phyloP scores from a whole-genome alignment of 768 basidiomycete genomes.

The Ramaria sp. region DNA sequence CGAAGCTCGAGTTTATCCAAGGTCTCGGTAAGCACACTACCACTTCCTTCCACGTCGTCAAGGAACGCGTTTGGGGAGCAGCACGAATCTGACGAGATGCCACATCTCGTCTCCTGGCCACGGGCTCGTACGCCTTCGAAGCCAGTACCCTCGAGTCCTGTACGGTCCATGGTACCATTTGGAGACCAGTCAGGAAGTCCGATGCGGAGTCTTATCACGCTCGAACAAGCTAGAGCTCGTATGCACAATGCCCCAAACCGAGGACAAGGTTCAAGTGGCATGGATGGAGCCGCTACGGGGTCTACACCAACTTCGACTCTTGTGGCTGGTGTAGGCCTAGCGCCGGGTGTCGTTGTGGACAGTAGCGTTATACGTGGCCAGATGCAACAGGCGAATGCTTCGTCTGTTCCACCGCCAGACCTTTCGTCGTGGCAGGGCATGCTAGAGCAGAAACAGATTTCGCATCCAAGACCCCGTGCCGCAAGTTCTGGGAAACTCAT shows the following conservation, averaged over 20 bases:
- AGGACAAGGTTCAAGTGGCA: not conserved
- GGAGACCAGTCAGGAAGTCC: not conserved
- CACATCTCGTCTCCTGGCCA: not conserved
- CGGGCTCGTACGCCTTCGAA: not conserved
- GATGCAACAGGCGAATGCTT: not conserved
- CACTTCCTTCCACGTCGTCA: not conserved
- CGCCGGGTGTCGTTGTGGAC: not conserved
- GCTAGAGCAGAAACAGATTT: not conserved
- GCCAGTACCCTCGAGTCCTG: not conserved
- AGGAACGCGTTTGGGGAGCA: not conserved
- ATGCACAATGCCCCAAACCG: not conserved
- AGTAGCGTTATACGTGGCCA: not conserved
- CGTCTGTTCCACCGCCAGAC: not conserved
- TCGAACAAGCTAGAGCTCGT: slow-evolving; percentile 4
- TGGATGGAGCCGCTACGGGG: not conserved
- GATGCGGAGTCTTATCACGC: slow-evolving; percentile 5
- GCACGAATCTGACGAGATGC: not conserved
- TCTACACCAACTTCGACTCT: not conserved
- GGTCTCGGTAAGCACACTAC: not conserved
- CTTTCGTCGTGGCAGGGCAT: not conserved
- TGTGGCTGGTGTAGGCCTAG: slow-evolving; percentile 6
- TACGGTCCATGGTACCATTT: not conserved
- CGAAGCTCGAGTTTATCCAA: not conserved
- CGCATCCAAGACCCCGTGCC: slow-evolving; percentile 6
- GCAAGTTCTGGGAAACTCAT: not conserved